Evolutionary conservation across 1,284 basidiomycete genomes (phyloP).

Genomic region (Inonotus hispidus): DNA sequence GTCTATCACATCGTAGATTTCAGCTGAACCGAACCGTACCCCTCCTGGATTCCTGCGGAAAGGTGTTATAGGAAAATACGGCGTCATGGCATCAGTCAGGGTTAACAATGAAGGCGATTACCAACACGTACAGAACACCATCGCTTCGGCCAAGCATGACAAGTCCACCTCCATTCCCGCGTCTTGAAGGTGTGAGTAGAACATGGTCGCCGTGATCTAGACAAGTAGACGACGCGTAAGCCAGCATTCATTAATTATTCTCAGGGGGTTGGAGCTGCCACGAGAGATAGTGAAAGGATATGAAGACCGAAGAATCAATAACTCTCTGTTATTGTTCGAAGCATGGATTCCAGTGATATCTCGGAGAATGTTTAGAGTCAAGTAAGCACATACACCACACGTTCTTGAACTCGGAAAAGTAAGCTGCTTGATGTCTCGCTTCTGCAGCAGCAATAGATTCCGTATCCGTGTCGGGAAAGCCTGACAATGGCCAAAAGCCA

Average conservation of each 20-base stretch:
- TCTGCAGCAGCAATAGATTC: slow-evolving; percentile 55
- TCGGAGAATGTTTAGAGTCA: slow-evolving; percentile 9
- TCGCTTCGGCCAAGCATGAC: slow-evolving; percentile 83
- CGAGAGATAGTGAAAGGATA: neutral
- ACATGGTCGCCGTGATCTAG: slow-evolving; percentile 76
- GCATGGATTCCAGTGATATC: neutral
- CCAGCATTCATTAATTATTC: neutral
- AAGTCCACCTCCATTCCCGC: slow-evolving; percentile 71
- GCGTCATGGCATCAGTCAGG: slow-evolving; percentile 15
- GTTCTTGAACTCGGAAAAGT: slow-evolving; percentile 65
- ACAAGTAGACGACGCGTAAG: slow-evolving; percentile 1
- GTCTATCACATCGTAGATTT: slow-evolving; percentile 83
- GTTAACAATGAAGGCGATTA: slow-evolving; percentile 19
- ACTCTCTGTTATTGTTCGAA: neutral
- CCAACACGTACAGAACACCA: slow-evolving; percentile 60
- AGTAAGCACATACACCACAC: slow-evolving; percentile 66
- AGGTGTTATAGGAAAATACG: slow-evolving; percentile 20
- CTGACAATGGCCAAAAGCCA: slow-evolving; percentile 78
- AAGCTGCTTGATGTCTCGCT: slow-evolving; percentile 65
- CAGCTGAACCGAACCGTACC: slow-evolving; percentile 80
- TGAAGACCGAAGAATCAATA: neutral
- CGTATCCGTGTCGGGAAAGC: slow-evolving; percentile 47
- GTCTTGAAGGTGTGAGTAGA: slow-evolving; percentile 56
- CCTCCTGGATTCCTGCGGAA: slow-evolving; percentile 69
- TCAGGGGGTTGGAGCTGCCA: neutral